Evolutionary conservation across 176 grass and related monocot genomes (phyloP).

Genomic region (Zoysia pacifica): DNA sequence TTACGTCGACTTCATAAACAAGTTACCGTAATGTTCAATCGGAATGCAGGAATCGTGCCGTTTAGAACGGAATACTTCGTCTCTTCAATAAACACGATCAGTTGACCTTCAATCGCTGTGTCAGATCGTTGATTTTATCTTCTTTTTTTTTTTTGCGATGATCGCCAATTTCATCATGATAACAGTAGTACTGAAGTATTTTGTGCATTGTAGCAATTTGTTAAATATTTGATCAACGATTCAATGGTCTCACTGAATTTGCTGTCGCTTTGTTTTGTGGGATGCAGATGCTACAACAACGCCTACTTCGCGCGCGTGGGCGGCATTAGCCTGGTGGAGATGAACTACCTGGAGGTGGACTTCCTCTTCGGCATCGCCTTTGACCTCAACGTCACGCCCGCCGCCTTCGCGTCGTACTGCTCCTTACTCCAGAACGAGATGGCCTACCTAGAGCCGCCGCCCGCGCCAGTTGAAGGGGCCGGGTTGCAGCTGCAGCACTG

Average conservation of each 20-base stretch:
- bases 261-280: not conserved
- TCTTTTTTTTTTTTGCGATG: too few relatives aligned
- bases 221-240: too few relatives aligned
- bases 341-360: slow-evolving; percentile 97
- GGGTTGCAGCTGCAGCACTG: slow-evolving; percentile 44
- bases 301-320: slow-evolving; percentile 98
- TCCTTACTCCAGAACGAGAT: slow-evolving; percentile 81
- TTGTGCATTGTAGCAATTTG: too few relatives aligned
- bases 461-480: slow-evolving; percentile 32
- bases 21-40: not conserved
- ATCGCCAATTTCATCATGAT: too few relatives aligned
- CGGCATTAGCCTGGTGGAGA: slow-evolving; percentile 90
- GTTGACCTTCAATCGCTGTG: too few relatives aligned
- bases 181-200: too few relatives aligned
- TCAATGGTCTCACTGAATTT: not conserved
- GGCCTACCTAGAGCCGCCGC: slow-evolving; percentile 59
- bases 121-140: too few relatives aligned
- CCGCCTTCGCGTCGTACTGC: slow-evolving; percentile 80
- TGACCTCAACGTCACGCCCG: slow-evolving; percentile 89
- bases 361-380: slow-evolving; percentile 94
- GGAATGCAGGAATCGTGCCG: not conserved
- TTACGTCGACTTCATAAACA: slow-evolving; percentile 20
- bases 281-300: slow-evolving; percentile 91
- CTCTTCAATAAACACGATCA: too few relatives aligned
- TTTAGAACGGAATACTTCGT: not conserved